Percentiles rank a stretch among this genome's conserved stretches.
Conservation (phyloP, 106 monocot species). For the Alisma plantagoaquatica region DNA sequence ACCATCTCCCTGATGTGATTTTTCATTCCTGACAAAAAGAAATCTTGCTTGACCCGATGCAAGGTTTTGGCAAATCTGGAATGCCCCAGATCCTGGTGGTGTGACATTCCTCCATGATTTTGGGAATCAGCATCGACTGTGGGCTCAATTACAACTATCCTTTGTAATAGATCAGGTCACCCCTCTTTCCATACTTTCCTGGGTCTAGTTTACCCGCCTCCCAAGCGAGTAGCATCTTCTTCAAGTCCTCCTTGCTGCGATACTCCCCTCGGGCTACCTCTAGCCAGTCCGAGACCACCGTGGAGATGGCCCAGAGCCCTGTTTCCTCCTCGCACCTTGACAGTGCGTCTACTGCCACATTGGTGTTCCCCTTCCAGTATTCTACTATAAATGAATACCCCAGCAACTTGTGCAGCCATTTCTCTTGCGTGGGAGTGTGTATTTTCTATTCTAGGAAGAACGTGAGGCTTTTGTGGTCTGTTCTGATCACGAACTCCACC, state of each 20-base stretch:
- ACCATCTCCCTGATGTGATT: neutral
- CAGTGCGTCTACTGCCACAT: neutral
- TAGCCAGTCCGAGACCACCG: neutral
- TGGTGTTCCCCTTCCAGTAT: neutral
- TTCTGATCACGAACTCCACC: neutral
- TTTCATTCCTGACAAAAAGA: constrained; percentile 4
- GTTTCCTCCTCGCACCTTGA: neutral
- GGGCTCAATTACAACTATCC: too few relatives aligned
- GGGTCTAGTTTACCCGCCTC: too few relatives aligned
- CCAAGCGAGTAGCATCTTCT: too few relatives aligned
- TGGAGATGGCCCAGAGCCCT: neutral
- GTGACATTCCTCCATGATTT: neutral
- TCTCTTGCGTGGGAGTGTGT: neutral
- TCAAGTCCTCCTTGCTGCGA: neutral
- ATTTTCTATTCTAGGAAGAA: neutral
- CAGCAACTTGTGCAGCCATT: neutral
- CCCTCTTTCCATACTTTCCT: too few relatives aligned
- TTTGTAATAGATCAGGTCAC: too few relatives aligned
- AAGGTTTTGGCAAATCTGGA: neutral
- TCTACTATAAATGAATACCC: neutral
- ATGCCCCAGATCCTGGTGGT: neutral
- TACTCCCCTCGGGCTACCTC: too few relatives aligned
- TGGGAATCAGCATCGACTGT: too few relatives aligned
- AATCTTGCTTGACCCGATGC: neutral
- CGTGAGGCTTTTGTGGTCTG: neutral